phyloP scores from a whole-genome alignment of 2,329 filamentous ascomycete species.

The Sarocladium kiliense region DNA sequence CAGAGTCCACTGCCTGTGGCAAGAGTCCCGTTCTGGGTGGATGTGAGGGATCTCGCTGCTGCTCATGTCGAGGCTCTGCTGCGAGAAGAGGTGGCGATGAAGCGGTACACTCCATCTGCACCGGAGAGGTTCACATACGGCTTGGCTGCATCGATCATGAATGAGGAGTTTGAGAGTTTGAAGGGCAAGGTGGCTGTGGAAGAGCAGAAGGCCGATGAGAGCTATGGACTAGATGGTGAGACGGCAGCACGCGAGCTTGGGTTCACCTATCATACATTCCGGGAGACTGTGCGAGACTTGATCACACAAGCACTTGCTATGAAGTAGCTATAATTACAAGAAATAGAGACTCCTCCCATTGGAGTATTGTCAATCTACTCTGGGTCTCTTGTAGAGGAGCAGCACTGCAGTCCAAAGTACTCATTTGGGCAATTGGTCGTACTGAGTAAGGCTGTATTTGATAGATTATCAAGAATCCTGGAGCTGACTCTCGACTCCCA shows the following conservation, averaged over 20 bases:
- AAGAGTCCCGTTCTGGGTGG: slow-evolving; percentile 38
- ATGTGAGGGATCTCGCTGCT: slow-evolving; percentile 39
- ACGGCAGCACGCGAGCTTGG: slow-evolving; percentile 34
- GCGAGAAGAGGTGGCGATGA: slow-evolving; percentile 27
- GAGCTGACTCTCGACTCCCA: slow-evolving; percentile 13
- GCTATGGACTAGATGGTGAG: slow-evolving; percentile 36
- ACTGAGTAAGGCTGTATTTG: too few relatives aligned
- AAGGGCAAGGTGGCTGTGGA: slow-evolving; percentile 24
- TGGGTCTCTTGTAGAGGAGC: too few relatives aligned
- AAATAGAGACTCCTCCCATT: neutral
- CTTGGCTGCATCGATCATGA: slow-evolving; percentile 36
- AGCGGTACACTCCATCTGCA: slow-evolving; percentile 33
- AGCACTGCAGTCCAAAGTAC: too few relatives aligned
- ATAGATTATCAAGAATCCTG: slow-evolving; percentile 7
- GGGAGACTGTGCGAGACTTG: slow-evolving; percentile 30
- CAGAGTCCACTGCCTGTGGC: slow-evolving; percentile 30
- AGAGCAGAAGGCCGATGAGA: slow-evolving; percentile 29
- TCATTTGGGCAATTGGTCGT: too few relatives aligned
- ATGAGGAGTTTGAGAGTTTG: slow-evolving; percentile 32
- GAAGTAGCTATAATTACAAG: slow-evolving; percentile 8
- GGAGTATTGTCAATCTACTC: too few relatives aligned
- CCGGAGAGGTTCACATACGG: slow-evolving; percentile 42
- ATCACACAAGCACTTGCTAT: slow-evolving; percentile 20
- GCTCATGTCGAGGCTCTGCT: slow-evolving; percentile 39
- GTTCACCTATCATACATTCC: slow-evolving; percentile 28